phyloP scores from a whole-genome alignment of 2,329 filamentous ascomycete genomes.

The Curvularia eragrostidis region DNA sequence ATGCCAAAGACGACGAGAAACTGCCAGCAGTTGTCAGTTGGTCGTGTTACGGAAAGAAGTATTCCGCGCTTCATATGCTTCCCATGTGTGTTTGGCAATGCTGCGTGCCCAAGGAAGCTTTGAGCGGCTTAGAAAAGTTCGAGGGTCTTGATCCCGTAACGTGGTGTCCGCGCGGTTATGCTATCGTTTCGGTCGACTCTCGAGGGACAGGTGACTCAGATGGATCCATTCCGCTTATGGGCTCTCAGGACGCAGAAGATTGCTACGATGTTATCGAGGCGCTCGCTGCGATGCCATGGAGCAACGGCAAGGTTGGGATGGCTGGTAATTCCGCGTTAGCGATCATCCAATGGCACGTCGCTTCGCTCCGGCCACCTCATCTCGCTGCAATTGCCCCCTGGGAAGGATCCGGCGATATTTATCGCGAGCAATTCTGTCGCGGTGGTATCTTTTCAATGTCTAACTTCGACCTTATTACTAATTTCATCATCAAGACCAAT shows the following conservation, averaged over 20 bases:
- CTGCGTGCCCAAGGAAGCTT: slow-evolving; percentile 40
- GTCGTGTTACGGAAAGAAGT: slow-evolving; percentile 57
- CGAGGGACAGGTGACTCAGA: slow-evolving; percentile 45
- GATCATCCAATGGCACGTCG: slow-evolving; percentile 53
- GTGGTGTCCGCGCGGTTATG: slow-evolving; percentile 46
- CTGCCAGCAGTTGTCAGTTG: slow-evolving; percentile 56
- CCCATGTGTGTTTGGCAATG: slow-evolving; percentile 51
- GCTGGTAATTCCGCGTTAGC: slow-evolving; percentile 55
- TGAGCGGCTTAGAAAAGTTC: slow-evolving; percentile 51
- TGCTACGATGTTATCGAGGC: slow-evolving; percentile 15
- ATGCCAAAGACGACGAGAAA: slow-evolving; percentile 32
- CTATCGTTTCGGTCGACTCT: slow-evolving; percentile 44
- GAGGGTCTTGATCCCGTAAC: slow-evolving; percentile 53
- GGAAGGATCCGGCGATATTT: slow-evolving; percentile 51
- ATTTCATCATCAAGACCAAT: slow-evolving; percentile 13
- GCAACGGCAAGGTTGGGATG: slow-evolving; percentile 53
- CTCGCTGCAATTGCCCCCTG: slow-evolving; percentile 55
- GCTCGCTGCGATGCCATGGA: slow-evolving; percentile 53
- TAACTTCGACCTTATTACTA: slow-evolving; percentile 8
- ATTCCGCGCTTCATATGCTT: slow-evolving; percentile 49
- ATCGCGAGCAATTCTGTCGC: slow-evolving; percentile 16
- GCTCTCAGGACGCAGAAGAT: slow-evolving; percentile 52
- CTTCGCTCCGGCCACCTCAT: slow-evolving; percentile 50
- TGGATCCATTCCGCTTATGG: slow-evolving; percentile 49
- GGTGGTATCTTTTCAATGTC: slow-evolving; percentile 19